Evolutionary conservation across 129 eudicot genomes (phyloP), one percentile per base, ranked within the genome.

Genomic region (Artemisia annua): DNA sequence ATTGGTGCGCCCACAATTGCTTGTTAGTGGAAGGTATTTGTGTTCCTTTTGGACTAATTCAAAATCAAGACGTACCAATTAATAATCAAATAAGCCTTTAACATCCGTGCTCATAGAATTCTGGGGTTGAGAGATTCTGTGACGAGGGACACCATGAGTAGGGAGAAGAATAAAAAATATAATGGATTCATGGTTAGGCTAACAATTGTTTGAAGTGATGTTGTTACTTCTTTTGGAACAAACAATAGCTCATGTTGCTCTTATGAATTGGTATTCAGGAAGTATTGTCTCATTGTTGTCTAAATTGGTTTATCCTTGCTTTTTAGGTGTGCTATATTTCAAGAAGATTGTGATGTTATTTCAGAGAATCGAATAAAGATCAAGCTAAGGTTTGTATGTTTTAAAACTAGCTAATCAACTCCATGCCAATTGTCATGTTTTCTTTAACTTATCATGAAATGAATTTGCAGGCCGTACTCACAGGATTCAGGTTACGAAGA

Each of bases 401-500:
- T 44, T 71, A 70, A 48, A 20, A 61, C 56, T 63, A 63, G 66
- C 66, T 71, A 66, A 67, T 52, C 71, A 46, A 16, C 50, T 17
- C 50, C 20, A 26, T 39, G 39, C 10, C 26, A 9, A 0, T 32
- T 30, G 20, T 73, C 46, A 39, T 51, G 75, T 28, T 65, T 15
- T 65, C 66, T 55, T 84, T 78, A 75, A 67, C 46, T 70, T 52
- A 20, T 79, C 30, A 52, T 54, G 58, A 35, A 32, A 70, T 66
- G 69, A 46, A 73, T 69, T 60, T 55, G 70, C 81, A 95, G 99
- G 87, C 99, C 97, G 11, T 90, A 95, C 83, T 86, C 91, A 12
- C 92, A 88, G 83, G 99, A 90, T 84, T 74, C 97, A 26, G 87
- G 94, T 69, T 90, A 90, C 19, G 97, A 95, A 72, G 92, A 90